Evolutionary conservation across 345 rosid genomes (phyloP).

Genomic region (Ricinus communis): DNA sequence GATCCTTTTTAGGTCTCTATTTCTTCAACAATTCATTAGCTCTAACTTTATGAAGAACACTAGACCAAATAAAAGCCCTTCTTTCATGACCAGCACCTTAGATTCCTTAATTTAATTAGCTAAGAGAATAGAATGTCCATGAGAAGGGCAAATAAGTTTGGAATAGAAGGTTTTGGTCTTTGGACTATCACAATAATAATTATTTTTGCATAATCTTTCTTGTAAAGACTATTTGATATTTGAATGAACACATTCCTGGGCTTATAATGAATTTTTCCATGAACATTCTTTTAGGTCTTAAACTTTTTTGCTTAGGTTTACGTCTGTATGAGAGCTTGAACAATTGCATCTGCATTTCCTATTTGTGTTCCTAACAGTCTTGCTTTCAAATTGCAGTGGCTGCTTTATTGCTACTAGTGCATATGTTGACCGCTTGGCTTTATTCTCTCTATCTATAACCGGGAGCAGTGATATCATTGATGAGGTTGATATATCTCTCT

Average conservation of each 20-base stretch:
- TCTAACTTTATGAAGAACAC: neutral
- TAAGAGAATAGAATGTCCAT: neutral
- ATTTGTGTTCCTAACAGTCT: slow-evolving; percentile 4
- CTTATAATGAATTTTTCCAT: neutral
- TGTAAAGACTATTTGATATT: neutral
- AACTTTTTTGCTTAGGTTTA: neutral
- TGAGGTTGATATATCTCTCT: slow-evolving; percentile 47
- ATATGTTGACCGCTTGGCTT: slow-evolving; percentile 75
- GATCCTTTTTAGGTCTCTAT: neutral
- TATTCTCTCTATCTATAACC: slow-evolving; percentile 72
- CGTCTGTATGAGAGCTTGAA: neutral
- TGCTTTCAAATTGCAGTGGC: slow-evolving; percentile 55
- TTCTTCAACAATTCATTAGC: neutral
- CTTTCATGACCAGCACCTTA: neutral
- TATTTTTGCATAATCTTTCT: neutral
- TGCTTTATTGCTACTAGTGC: slow-evolving; percentile 76
- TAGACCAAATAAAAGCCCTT: neutral
- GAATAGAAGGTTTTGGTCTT: neutral
- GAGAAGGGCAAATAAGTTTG: neutral
- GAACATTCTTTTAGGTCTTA: no score
- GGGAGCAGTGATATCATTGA: slow-evolving; percentile 61
- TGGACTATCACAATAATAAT: neutral
- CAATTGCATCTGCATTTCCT: neutral
- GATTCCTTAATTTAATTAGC: neutral
- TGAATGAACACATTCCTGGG: no score